phyloP scores from a whole-genome alignment of 441 rosid species.

The Isatis lusitanica region DNA sequence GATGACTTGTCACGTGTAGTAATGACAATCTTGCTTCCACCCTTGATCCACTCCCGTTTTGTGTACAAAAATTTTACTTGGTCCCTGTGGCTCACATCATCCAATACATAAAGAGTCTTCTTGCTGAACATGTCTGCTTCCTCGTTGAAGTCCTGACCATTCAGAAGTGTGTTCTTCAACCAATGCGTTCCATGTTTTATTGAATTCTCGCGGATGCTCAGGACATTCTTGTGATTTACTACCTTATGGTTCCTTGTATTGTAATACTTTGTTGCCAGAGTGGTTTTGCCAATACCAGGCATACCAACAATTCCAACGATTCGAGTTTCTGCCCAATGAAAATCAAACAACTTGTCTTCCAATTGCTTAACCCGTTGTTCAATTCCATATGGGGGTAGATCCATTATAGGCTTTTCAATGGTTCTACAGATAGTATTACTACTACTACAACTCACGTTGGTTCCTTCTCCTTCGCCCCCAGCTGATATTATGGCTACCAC shows the following conservation, averaged over 20 bases:
- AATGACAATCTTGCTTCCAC: too few relatives aligned
- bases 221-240: neutral
- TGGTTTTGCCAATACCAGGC: constrained; percentile 24
- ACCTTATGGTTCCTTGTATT: neutral
- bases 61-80: neutral
- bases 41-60: neutral
- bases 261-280: neutral
- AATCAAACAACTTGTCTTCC: neutral
- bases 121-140: neutral
- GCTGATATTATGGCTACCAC: neutral
- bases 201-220: neutral
- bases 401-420: too few relatives aligned
- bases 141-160: neutral
- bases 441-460: too few relatives aligned
- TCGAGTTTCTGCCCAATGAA: neutral
- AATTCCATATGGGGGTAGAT: neutral
- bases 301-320: constrained; percentile 19
- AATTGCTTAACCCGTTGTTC: neutral
- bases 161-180: neutral
- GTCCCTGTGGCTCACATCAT: neutral
- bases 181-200: neutral
- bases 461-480: neutral
- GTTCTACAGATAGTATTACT: too few relatives aligned
- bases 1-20: too few relatives aligned
- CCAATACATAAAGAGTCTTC: neutral